Percentiles rank a stretch among this genome's conserved stretches.
Evolutionary conservation across 495 filamentous ascomycete species (phyloP).

Genomic region (Penicillium coffeae): DNA sequence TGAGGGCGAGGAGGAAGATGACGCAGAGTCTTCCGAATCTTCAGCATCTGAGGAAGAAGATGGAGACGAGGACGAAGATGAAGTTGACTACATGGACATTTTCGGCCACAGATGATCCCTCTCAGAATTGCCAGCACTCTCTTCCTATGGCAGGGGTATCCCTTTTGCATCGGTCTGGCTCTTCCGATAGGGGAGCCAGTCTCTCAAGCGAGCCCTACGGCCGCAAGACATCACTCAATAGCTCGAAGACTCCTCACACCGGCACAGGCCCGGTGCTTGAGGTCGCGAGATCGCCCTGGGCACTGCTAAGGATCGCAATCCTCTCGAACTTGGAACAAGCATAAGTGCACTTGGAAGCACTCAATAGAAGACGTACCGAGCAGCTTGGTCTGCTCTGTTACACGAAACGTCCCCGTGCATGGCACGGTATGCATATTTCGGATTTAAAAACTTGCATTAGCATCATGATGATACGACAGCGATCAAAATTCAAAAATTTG

Average conservation of each 20-base stretch:
- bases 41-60: conserved; percentile 41
- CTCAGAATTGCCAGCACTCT: too few species aligned
- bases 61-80: conserved; percentile 46
- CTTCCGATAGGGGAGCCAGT: too few species aligned
- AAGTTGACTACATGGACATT: conserved; percentile 59
- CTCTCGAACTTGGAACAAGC: neutral
- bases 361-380: neutral
- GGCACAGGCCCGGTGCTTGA: too few species aligned
- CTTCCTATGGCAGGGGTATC: neutral
- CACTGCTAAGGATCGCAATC: too few species aligned
- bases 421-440: conserved; percentile 11
- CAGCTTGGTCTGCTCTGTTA: neutral
- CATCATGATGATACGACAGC: conserved; percentile 9
- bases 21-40: conserved; percentile 15
- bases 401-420: conserved; percentile 2
- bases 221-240: too few species aligned
- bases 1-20: conserved; percentile 37
- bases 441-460: conserved; percentile 10
- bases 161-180: neutral
- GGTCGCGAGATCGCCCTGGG: too few species aligned
- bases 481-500: neutral
- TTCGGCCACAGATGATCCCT: conserved; percentile 62
- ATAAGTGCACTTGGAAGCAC: neutral
- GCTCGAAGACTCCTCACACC: too few species aligned
- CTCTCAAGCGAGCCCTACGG: too few species aligned